A percentile compares a stretch with the other conserved stretches of the same genome.
Evolutionary conservation across 2,329 filamentous ascomycete genomes (phyloP).

Genomic region (Colletotrichum lindemuthianum): DNA sequence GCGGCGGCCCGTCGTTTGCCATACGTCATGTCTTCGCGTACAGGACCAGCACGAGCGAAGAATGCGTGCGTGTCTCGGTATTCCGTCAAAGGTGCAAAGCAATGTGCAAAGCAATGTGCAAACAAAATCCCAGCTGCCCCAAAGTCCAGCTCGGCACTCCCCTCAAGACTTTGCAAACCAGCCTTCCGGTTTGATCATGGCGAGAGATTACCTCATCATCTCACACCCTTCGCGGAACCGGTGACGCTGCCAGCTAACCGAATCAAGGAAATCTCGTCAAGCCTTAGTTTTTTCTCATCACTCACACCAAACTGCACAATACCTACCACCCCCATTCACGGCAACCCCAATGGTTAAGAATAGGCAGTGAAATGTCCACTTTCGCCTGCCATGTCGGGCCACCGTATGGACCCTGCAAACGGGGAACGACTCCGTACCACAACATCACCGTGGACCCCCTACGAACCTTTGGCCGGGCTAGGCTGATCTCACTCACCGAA

Average conservation of each 20-base stretch:
- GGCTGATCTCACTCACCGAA: slow-evolving; percentile 30
- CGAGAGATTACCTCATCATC: slow-evolving; percentile 28
- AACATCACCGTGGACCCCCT: neutral
- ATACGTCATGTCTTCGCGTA: no score
- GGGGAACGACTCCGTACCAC: slow-evolving; percentile 9
- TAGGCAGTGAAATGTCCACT: neutral
- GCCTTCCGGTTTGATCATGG: neutral
- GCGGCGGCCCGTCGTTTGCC: no score
- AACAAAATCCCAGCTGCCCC: no score
- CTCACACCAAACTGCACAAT: neutral
- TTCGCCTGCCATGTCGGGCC: neutral
- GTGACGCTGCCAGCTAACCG: slow-evolving; percentile 22
- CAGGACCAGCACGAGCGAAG: no score
- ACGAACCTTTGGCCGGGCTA: neutral
- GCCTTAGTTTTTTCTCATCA: neutral
- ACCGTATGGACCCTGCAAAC: slow-evolving; percentile 9
- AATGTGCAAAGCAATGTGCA: no score
- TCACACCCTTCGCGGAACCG: slow-evolving; percentile 7
- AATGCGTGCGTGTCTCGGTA: no score
- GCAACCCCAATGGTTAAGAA: neutral
- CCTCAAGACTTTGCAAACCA: neutral
- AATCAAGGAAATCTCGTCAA: slow-evolving; percentile 20
- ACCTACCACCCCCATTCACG: neutral
- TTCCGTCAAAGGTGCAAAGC: no score
- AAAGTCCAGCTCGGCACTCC: no score